These are phyloP conservation scores for Trichophyton verrucosum DNA, from an alignment of 2,329 filamentous ascomycete genomes.

Conservation along the genomic window DNA sequence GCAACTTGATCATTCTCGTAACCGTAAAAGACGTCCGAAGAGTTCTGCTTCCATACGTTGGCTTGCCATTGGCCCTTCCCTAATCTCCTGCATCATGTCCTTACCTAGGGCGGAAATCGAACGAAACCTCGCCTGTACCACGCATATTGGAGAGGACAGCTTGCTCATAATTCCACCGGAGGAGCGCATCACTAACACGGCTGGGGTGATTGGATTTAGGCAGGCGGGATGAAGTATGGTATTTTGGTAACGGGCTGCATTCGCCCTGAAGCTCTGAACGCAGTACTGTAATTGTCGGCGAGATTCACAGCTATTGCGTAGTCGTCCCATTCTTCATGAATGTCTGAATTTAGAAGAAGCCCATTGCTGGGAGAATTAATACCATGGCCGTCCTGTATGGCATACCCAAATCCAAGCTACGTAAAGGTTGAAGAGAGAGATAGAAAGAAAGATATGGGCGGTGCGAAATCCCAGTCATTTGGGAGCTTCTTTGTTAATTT, in stretches of 20 bases:
- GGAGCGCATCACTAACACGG: constrained; percentile 4
- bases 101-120: not conserved
- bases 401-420: constrained; percentile 11
- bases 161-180: constrained; percentile 18
- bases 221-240: not conserved
- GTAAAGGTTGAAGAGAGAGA: constrained; percentile 5
- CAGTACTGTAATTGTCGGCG: constrained; percentile 17
- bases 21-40: not conserved
- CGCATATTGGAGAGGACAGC: constrained; percentile 15
- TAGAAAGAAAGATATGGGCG: constrained; percentile 18
- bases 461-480: not conserved
- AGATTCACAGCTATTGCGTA: constrained; percentile 19
- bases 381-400: constrained; percentile 7
- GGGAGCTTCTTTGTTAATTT: not conserved
- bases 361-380: constrained; percentile 21
- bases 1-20: not conserved
- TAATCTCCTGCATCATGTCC: not conserved
- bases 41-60: not conserved
- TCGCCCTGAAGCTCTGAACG: constrained; percentile 15
- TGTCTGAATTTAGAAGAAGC: constrained; percentile 13
- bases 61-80: not conserved
- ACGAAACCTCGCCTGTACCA: constrained; percentile 4
- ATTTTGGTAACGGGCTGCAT: constrained; percentile 8
- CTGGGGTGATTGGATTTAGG: not conserved
- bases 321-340: constrained; percentile 17